These are phyloP conservation scores for Kwoniella sp. DNA, from an alignment of 768 basidiomycete species.

Conservation along the genomic window DNA sequence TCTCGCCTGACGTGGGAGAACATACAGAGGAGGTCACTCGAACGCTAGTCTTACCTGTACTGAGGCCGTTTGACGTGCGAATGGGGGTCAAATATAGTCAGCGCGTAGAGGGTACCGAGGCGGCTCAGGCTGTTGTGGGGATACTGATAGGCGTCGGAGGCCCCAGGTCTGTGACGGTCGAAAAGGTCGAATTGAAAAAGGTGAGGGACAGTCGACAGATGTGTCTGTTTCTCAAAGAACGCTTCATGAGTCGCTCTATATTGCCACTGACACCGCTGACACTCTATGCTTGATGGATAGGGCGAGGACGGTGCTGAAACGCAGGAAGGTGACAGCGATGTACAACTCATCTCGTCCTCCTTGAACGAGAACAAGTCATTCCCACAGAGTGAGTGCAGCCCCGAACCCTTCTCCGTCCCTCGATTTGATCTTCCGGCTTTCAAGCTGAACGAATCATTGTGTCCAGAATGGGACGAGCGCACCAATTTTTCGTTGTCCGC, in stretches of 20 bases:
- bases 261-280: no score
- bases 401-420: no score
- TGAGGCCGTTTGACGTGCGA: slow-evolving; percentile 65
- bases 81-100: slow-evolving; percentile 63
- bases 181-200: slow-evolving; percentile 20
- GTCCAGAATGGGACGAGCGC: slow-evolving; percentile 72
- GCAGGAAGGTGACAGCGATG: slow-evolving; percentile 8
- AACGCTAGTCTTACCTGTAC: slow-evolving; percentile 69
- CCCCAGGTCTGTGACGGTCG: slow-evolving; percentile 24
- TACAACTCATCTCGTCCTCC: slow-evolving; percentile 12
- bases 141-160: slow-evolving; percentile 24
- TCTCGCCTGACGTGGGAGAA: slow-evolving; percentile 12
- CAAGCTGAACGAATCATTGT: slow-evolving; percentile 44
- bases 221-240: no score
- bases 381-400: slow-evolving; percentile 19
- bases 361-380: slow-evolving; percentile 1
- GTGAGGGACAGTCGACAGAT: no score
- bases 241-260: no score
- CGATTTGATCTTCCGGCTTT: background rate
- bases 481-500: slow-evolving; percentile 23
- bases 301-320: background rate
- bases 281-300: no score
- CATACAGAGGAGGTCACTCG: slow-evolving; percentile 64
- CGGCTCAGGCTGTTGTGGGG: slow-evolving; percentile 21
- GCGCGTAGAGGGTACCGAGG: background rate